Evolutionary conservation across 176 grass and related monocot species (phyloP).

Genomic region (Carex pumila): DNA sequence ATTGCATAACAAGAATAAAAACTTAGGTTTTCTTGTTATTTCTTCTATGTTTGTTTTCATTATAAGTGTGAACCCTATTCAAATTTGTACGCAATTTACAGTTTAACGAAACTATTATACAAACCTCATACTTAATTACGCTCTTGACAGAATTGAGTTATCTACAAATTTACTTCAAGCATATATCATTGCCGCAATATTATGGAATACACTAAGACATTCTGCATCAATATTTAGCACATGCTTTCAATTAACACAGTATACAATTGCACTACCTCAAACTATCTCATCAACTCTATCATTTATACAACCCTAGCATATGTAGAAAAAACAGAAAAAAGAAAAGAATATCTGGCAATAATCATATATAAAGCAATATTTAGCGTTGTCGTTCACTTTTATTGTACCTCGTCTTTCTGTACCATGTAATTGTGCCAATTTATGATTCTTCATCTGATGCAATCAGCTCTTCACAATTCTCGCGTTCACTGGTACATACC

Average conservation of each 20-base stretch:
- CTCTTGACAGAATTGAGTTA: too few species aligned
- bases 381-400: background rate
- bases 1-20: background rate
- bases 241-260: background rate
- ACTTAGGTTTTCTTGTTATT: background rate
- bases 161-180: background rate
- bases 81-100: background rate
- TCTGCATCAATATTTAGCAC: background rate
- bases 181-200: background rate
- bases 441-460: background rate
- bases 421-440: background rate
- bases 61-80: background rate
- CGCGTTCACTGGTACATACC: conserved; percentile 18
- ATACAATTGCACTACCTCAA: background rate
- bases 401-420: background rate
- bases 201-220: background rate
- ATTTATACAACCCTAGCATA: background rate
- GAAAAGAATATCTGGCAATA: background rate
- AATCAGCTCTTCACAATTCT: conserved; percentile 13
- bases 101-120: too few species aligned
- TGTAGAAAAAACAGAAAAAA: background rate
- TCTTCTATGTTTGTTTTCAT: background rate
- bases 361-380: background rate
- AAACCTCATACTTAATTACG: too few species aligned
- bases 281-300: background rate